Conservation (phyloP, 768 basidiomycete genomes). For the Fomitopsis serialis region DNA sequence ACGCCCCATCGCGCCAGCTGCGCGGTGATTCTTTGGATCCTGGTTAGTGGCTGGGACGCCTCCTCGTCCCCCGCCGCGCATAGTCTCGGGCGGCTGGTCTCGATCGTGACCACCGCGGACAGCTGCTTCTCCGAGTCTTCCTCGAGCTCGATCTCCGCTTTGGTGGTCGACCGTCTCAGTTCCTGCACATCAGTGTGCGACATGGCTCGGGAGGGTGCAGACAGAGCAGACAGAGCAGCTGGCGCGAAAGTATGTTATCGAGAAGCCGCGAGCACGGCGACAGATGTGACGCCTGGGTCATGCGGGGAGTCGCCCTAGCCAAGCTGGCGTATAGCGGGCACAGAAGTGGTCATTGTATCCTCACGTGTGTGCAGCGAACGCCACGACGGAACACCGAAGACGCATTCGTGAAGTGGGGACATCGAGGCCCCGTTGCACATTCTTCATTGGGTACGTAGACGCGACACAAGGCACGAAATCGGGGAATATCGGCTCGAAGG, state of each 20-base stretch:
- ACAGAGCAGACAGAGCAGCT: not conserved
- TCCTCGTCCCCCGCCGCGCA: not conserved
- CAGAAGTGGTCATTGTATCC: not conserved
- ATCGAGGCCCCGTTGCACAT: too few relatives aligned
- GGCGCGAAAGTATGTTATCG: too few relatives aligned
- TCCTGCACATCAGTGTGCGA: not conserved
- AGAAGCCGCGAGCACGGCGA: too few relatives aligned
- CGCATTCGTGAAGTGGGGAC: too few relatives aligned
- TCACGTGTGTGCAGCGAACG: not conserved
- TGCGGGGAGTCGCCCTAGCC: too few relatives aligned
- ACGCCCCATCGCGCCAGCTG: slow-evolving; percentile 17
- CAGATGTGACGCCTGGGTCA: too few relatives aligned
- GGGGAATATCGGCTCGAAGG: too few relatives aligned
- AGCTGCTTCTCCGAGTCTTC: not conserved
- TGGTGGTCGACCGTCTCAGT: not conserved
- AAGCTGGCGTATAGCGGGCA: too few relatives aligned
- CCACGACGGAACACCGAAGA: not conserved
- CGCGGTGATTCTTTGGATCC: slow-evolving; percentile 4
- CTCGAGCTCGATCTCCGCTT: not conserved
- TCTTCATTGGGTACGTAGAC: too few relatives aligned
- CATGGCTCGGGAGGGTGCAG: not conserved
- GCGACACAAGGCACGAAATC: too few relatives aligned
- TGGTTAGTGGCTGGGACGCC: not conserved
- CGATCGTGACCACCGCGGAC: not conserved
- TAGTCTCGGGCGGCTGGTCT: not conserved